These are phyloP conservation scores for Xanthoparmelia taractica DNA, from an alignment of 495 filamentous ascomycete genomes.

Conservation along the genomic window DNA sequence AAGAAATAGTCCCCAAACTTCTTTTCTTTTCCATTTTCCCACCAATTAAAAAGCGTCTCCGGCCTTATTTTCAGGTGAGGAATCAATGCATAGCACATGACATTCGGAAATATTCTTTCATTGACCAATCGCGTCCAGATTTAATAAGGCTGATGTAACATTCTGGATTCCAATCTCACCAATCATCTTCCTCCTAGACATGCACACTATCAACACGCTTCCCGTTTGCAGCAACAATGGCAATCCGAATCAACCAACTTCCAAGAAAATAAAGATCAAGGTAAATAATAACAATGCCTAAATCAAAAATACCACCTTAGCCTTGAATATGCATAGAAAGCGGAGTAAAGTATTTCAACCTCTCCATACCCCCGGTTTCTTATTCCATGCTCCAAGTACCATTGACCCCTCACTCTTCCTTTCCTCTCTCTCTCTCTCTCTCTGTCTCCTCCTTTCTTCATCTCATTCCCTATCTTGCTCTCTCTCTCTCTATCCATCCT, in stretches of 20 bases:
- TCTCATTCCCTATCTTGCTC: not conserved
- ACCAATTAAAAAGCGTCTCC: too few species aligned
- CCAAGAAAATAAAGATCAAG: too few species aligned
- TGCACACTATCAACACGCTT: not conserved
- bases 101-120: constrained; percentile 6
- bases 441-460: not conserved
- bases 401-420: not conserved
- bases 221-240: not conserved
- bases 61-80: too few species aligned
- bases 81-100: constrained; percentile 13
- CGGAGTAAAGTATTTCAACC: constrained; percentile 6
- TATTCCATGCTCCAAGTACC: not conserved
- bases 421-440: not conserved
- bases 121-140: not conserved
- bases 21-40: too few species aligned
- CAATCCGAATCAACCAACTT: too few species aligned
- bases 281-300: too few species aligned
- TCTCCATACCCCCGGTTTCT: not conserved
- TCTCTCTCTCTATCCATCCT: not conserved
- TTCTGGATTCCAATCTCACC: not conserved
- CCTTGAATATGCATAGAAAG: too few species aligned
- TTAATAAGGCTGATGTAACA: not conserved
- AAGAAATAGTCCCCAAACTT: too few species aligned
- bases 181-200: not conserved
- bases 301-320: too few species aligned